Conservation (phyloP, 495 filamentous ascomycete species). For the Penicillium turbatum region DNA sequence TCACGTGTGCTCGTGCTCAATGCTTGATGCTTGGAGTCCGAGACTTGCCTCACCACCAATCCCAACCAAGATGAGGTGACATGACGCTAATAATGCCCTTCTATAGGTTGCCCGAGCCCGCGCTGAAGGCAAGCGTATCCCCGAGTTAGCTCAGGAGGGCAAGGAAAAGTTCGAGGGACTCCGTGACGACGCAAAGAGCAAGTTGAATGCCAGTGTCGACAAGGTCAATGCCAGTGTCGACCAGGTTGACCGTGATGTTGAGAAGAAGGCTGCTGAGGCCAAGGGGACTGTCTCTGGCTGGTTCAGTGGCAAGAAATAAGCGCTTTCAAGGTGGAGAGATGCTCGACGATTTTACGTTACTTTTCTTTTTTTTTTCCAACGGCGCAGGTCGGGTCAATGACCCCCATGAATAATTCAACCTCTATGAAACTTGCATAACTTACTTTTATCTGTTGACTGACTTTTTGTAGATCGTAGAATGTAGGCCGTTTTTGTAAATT, state of each 20-base stretch:
- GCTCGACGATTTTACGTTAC: background rate
- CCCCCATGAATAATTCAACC: background rate
- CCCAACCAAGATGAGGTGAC: background rate
- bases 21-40: background rate
- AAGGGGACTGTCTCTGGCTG: conserved; percentile 75
- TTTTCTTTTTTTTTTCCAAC: background rate
- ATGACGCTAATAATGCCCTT: background rate
- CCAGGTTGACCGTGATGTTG: conserved; percentile 65
- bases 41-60: conserved; percentile 1
- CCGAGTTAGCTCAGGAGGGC: conserved; percentile 55
- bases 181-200: conserved; percentile 36
- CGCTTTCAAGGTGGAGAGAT: background rate
- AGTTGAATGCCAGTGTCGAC: conserved; percentile 31
- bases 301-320: conserved; percentile 67
- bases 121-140: conserved; percentile 56
- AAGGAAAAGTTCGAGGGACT: conserved; percentile 67
- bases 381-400: background rate
- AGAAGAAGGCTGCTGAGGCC: conserved; percentile 69
- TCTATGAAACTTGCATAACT: background rate
- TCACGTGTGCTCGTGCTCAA: background rate
- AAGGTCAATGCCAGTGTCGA: conserved; percentile 51
- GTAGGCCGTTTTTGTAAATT: background rate
- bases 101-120: conserved; percentile 61
- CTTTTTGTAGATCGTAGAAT: too few relatives aligned
- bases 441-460: too few relatives aligned